Evolutionary conservation across 2,329 filamentous ascomycete species (phyloP).

Genomic region (Fusarium secorum): DNA sequence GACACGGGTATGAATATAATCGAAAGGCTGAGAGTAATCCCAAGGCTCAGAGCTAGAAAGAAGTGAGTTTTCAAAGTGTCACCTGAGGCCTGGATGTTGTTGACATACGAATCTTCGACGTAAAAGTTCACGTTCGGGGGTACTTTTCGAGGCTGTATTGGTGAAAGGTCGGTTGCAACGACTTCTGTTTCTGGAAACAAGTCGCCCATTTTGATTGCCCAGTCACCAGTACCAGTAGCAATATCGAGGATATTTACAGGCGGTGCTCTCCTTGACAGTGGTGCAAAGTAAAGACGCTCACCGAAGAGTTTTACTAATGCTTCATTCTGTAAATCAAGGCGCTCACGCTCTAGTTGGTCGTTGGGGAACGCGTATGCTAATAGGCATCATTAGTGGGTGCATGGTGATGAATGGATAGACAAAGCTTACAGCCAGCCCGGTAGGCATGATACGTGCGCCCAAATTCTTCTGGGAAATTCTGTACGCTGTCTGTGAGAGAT

Average conservation of each 20-base stretch:
- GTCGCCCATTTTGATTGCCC: conserved; percentile 74
- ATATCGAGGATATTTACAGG: conserved; percentile 53
- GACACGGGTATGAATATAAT: conserved; percentile 62
- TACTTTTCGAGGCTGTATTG: conserved; percentile 70
- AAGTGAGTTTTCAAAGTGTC: background rate
- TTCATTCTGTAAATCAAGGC: conserved; percentile 51
- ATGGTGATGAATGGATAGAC: background rate
- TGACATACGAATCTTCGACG: conserved; percentile 68
- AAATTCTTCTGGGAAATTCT: conserved; percentile 52
- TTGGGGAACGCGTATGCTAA: conserved; percentile 58
- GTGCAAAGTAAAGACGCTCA: conserved; percentile 54
- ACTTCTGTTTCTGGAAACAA: conserved; percentile 66
- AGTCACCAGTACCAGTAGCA: conserved; percentile 60
- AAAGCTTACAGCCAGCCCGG: conserved; percentile 54
- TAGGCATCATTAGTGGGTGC: background rate
- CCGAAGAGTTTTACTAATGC: conserved; percentile 50
- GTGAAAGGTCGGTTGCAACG: conserved; percentile 71
- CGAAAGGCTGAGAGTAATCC: conserved; percentile 62
- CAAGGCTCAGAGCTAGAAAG: conserved; percentile 55
- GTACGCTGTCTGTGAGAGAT: conserved; percentile 53
- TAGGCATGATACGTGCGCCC: conserved; percentile 59
- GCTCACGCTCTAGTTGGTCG: conserved; percentile 52
- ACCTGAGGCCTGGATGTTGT: background rate
- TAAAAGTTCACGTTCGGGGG: conserved; percentile 78
- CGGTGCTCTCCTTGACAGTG: conserved; percentile 47